Base-by-base conservation (phyloP, 345 rosid genomes). In the Balakata baccata region DNA sequence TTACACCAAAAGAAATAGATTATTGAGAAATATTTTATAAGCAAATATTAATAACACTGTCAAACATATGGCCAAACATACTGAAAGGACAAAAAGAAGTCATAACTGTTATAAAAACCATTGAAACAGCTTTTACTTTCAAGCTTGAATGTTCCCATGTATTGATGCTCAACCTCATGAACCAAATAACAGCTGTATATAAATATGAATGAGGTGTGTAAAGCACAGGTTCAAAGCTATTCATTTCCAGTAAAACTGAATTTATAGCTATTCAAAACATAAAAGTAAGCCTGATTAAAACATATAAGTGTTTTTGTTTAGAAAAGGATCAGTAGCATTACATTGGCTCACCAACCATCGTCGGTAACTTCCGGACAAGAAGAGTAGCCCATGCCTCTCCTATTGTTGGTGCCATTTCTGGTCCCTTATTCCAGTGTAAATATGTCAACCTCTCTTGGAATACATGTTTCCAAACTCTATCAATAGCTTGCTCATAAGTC, bases 341-440 rank as follows among this genome's bases (percentile, higher is more conserved):
- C 97, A 60, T 74, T 67, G 93, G 85, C 83, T 84, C 79, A 45
- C 88, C 87, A 56, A 29, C 34, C 34, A 29, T 29, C 2, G 74
- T 41, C 18, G 98, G 90, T 82, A 95, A 79, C 79, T 91, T 95
- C 58, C 99, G 88, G 54, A 95, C 83, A 22, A 95, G 99, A 81
- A 91, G 94, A 11, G 98, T 88, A 66, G 90, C 89, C n/a, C 87
- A 87, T 57, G 85, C 76, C 29, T 74, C 84, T 72, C 89, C 91
- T 23, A 84, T 75, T 66, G 89, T 81, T 43, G 96, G 91, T 62
- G 86, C 77, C 96, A 94, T 90, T 46, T 89, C 89, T 72, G 56
- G 81, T 75, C 90, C 98, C 84, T 87, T 89, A 73, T 76, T 84
- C 79, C 92, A 83, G 74, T 88, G 92, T 68, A 91, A 78, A 79